phyloP scores from a whole-genome alignment of 495 filamentous ascomycete genomes.

The Apiosordaria backusii region DNA sequence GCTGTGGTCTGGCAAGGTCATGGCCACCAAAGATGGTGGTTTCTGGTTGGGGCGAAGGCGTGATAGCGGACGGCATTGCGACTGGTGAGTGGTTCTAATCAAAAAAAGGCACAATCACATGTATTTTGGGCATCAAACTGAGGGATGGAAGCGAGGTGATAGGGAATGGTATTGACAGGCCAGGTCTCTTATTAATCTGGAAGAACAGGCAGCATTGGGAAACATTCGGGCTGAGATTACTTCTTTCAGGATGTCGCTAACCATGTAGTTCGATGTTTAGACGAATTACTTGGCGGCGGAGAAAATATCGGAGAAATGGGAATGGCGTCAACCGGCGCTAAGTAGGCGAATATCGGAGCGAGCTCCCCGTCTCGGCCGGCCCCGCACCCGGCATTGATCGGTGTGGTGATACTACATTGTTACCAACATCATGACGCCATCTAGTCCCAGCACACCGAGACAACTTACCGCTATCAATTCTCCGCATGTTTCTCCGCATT shows the following conservation, averaged over 20 bases:
- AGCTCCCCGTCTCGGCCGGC: conserved; percentile 10
- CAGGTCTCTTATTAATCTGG: neutral
- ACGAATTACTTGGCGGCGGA: conserved; percentile 17
- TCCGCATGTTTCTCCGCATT: conserved; percentile 11
- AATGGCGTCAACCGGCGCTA: conserved; percentile 18
- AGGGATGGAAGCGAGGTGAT: neutral
- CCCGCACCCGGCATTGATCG: conserved; percentile 6
- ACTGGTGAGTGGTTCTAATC: neutral
- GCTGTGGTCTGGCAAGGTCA: conserved; percentile 15
- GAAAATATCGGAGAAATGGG: conserved; percentile 20
- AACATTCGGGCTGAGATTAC: neutral
- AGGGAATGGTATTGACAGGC: neutral
- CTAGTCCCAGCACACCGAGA: neutral
- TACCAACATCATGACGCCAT: conserved; percentile 1
- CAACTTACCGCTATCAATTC: conserved; percentile 2
- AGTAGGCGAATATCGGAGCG: conserved; percentile 14
- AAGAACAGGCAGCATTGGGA: neutral
- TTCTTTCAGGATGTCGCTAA: neutral
- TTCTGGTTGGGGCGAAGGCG: neutral
- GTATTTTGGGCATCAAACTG: neutral
- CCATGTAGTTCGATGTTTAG: neutral
- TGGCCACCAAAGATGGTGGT: conserved; percentile 20
- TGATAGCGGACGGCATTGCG: conserved; percentile 22
- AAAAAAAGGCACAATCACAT: neutral
- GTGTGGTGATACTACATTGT: neutral